Base-by-base conservation (phyloP, 495 filamentous ascomycete genomes). In the Baudoinia panamericana region DNA sequence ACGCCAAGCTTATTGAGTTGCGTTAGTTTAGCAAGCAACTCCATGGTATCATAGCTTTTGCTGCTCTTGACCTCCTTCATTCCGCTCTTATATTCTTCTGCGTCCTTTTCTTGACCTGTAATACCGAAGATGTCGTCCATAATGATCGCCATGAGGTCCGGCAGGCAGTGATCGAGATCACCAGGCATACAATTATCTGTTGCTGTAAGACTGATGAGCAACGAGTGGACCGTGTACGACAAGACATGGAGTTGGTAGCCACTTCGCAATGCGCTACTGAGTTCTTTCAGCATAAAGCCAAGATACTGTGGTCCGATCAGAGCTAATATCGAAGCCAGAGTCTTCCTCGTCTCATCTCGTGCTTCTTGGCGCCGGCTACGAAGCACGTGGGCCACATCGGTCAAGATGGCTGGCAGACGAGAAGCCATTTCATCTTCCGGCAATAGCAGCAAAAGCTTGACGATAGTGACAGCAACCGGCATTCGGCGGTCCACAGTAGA, bases 21-120 rank as follows among this genome's bases (percentile, higher is more conserved):
- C 6, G 84, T 74, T 31, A 73, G 80, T 56, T 76, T 79, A 17
- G 90, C 80, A 39, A 96, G 68, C 39, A 96, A 66, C 53, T 96
- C 90, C 82, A 96, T 93, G 3, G 92, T 93, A 51, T 96, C 90
- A 50, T 80, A 92, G 54, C 86, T 94, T 64, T 94, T 96, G 67
- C 81, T 95, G 54, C 81, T 86, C 65, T 94, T 95, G 15, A 96
- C 80, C 63, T 99, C 90, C 61, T 84, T 92, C 82, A 93, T 94
- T 53, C 84, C 78, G 60, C 82, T 94, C 41, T 80, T 73, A 55
- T 99, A 99, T 30, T 86, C 90, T 49, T 88, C 86, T 0, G 88
- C 86, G 51, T 99, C 90, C 56, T 99, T 99, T 53, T 99, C 90
- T 63, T 90, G 78, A 11, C 90, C 90, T n/a, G 79, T 76, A n/a